Evolutionary conservation across 2,329 filamentous ascomycete species (phyloP).

Genomic region (Aspergillus quadricinctus): DNA sequence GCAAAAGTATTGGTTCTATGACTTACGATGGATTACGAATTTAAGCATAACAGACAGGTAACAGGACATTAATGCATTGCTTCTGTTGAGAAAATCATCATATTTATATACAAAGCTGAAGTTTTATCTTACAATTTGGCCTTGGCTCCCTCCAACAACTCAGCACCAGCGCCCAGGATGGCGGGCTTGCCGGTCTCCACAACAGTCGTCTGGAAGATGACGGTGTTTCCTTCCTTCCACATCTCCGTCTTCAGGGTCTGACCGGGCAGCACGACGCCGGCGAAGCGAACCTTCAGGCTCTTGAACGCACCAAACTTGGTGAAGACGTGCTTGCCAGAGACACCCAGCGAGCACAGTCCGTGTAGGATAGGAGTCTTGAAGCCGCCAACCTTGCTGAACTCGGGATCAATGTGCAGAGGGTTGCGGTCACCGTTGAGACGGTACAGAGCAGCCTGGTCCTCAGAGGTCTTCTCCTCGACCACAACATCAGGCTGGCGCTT

Average conservation of each 20-base stretch:
- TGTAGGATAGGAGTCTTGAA: slow-evolving; percentile 94
- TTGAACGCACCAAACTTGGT: slow-evolving; percentile 76
- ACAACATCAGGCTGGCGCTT: slow-evolving; percentile 72
- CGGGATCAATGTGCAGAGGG: slow-evolving; percentile 91
- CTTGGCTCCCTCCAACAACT: slow-evolving; percentile 57
- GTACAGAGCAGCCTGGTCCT: slow-evolving; percentile 92
- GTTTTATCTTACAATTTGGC: slow-evolving; percentile 46
- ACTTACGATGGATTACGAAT: not conserved
- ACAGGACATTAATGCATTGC: not conserved
- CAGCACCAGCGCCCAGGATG: slow-evolving; percentile 74
- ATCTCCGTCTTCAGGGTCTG: slow-evolving; percentile 91
- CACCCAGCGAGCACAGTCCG: slow-evolving; percentile 92
- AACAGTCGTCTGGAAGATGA: slow-evolving; percentile 82
- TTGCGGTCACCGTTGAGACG: slow-evolving; percentile 92
- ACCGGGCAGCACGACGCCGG: slow-evolving; percentile 76
- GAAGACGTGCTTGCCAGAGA: slow-evolving; percentile 85
- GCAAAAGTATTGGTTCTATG: not conserved
- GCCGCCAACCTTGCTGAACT: slow-evolving; percentile 89
- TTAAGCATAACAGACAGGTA: not conserved
- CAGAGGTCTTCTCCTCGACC: slow-evolving; percentile 77
- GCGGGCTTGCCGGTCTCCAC: slow-evolving; percentile 90
- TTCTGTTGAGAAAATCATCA: slow-evolving; percentile 3
- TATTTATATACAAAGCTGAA: slow-evolving; percentile 17
- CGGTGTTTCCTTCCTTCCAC: slow-evolving; percentile 79
- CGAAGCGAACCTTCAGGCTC: slow-evolving; percentile 91